Conservation (phyloP, 768 basidiomycete species). For the Leccinum subgranulosum region DNA sequence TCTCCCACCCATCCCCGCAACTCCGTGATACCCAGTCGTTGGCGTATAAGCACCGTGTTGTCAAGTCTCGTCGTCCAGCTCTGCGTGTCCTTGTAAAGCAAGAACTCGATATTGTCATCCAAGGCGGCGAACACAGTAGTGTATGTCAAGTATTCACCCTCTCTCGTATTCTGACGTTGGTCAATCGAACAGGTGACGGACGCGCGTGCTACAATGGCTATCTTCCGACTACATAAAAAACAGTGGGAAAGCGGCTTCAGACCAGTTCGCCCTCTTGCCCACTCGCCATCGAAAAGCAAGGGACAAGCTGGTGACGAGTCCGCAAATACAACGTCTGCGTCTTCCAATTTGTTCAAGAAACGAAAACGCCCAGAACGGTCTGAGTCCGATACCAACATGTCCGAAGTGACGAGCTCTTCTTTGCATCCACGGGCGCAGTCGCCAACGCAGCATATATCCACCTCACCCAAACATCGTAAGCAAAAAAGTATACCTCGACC, state of each 20-base stretch:
- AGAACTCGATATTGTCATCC: slow-evolving; percentile 77
- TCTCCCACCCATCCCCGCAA: slow-evolving; percentile 63
- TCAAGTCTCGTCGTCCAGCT: slow-evolving; percentile 64
- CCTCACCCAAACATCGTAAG: not conserved
- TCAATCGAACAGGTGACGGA: slow-evolving; percentile 67
- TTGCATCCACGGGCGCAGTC: not conserved
- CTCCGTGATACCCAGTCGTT: slow-evolving; percentile 71
- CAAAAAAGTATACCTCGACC: not conserved
- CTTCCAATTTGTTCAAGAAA: slow-evolving; percentile 5
- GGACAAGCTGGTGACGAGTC: not conserved
- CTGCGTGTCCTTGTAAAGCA: slow-evolving; percentile 77
- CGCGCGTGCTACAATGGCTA: slow-evolving; percentile 92
- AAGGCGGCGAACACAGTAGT: slow-evolving; percentile 87
- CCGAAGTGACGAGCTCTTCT: not conserved
- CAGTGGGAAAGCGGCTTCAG: slow-evolving; percentile 67
- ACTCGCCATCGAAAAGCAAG: not conserved
- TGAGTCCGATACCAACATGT: not conserved
- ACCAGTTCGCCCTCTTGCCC: not conserved
- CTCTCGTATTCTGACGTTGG: not conserved
- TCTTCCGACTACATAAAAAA: slow-evolving; percentile 79
- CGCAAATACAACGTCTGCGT: not conserved
- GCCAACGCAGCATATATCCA: not conserved
- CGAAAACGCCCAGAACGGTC: slow-evolving; percentile 11
- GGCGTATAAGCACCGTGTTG: slow-evolving; percentile 56
- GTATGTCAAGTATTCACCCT: slow-evolving; percentile 41